Conservation (phyloP, 2,329 filamentous ascomycete species). For the Tolypocladium inflatum region DNA sequence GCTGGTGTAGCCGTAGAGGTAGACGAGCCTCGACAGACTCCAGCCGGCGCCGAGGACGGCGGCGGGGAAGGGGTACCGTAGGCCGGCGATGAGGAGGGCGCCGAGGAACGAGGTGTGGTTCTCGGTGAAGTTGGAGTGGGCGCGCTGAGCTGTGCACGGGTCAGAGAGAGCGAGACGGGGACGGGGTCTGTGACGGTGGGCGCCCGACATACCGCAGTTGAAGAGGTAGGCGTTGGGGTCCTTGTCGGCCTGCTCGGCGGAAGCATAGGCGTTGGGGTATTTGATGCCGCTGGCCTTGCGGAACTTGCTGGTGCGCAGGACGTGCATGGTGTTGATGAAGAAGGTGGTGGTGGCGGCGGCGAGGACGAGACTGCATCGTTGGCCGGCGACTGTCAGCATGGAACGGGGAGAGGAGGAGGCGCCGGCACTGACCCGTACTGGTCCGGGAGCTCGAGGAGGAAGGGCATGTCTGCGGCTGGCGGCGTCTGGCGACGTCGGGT, state of each 20-base stretch:
- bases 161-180: constrained; percentile 3
- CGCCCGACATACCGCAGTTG: constrained; percentile 45
- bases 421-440: constrained; percentile 38
- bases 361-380: constrained; percentile 47
- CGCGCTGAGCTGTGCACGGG: constrained; percentile 38
- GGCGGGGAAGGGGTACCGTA: constrained; percentile 41
- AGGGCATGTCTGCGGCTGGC: constrained; percentile 26
- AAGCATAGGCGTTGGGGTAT: constrained; percentile 51
- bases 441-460: constrained; percentile 32
- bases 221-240: constrained; percentile 45
- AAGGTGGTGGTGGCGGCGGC: constrained; percentile 45
- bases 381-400: background rate
- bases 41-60: constrained; percentile 42
- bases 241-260: constrained; percentile 42
- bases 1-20: constrained; percentile 44
- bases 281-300: constrained; percentile 44
- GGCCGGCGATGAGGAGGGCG: constrained; percentile 44
- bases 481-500: background rate
- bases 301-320: constrained; percentile 31
- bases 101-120: constrained; percentile 44
- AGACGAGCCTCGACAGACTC: constrained; percentile 41
- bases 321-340: constrained; percentile 48
- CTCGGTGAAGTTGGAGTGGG: constrained; percentile 56
- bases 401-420: background rate
- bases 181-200: background rate